Conservation (phyloP, 352 stramenopile genomes). For the Globisporangium emineosum region DNA sequence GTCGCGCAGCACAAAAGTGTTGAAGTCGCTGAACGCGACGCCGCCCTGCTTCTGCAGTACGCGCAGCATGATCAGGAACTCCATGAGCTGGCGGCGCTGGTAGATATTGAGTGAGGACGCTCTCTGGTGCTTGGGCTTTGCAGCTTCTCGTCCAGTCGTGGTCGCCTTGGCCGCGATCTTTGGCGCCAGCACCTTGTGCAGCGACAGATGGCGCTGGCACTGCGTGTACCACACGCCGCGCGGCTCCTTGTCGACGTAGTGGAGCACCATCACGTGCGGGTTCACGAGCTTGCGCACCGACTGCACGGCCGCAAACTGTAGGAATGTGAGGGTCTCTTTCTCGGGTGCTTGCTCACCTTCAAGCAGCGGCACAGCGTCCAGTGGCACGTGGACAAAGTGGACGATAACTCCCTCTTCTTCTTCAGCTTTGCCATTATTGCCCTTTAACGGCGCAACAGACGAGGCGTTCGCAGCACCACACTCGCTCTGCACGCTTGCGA, state of each 20-base stretch:
- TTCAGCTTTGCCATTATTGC: neutral
- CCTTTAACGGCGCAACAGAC: neutral
- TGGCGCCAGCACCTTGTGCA: conserved; percentile 35
- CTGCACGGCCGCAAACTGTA: conserved; percentile 39
- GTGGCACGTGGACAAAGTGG: conserved; percentile 35
- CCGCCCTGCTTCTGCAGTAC: conserved; percentile 35
- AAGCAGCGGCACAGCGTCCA: conserved; percentile 21
- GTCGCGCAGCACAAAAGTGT: conserved; percentile 35
- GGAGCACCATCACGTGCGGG: conserved; percentile 35
- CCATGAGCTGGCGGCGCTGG: conserved; percentile 27
- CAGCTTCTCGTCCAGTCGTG: neutral
- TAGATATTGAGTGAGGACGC: conserved; percentile 12
- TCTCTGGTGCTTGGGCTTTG: conserved; percentile 1
- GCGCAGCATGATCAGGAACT: conserved; percentile 37
- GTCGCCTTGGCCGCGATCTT: conserved; percentile 12
- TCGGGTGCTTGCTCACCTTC: conserved; percentile 1
- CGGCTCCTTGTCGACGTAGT: conserved; percentile 32
- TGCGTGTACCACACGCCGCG: conserved; percentile 45
- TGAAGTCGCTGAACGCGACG: conserved; percentile 38
- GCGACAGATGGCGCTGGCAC: conserved; percentile 38
- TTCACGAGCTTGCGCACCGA: conserved; percentile 22
- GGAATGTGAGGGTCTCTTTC: conserved; percentile 31
- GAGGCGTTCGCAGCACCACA: conserved; percentile 1
- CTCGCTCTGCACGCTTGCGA: neutral
- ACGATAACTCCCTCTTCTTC: conserved; percentile 11